Percentiles rank a stretch among this genome's conserved stretches.
Conservation (phyloP, 805 yeast species). For the Candida sonorensis region DNA sequence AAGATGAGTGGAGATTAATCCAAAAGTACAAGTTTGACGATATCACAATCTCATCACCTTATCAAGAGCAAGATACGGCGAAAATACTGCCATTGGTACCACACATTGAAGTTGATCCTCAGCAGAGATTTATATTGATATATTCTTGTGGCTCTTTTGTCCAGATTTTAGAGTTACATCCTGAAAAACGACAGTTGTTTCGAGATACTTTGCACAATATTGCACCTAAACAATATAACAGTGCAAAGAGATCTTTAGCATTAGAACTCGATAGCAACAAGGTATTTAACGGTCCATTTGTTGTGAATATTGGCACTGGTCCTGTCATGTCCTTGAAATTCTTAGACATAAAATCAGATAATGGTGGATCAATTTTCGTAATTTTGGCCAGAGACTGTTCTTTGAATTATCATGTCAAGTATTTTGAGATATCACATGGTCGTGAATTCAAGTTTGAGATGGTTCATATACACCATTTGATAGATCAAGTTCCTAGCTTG, state of each 20-base stretch:
- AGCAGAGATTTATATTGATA: slow-evolving; percentile 13
- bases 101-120: slow-evolving; percentile 14
- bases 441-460: too few relatives aligned
- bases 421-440: too few relatives aligned
- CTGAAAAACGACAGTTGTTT: slow-evolving; percentile 14
- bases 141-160: slow-evolving; percentile 15
- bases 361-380: slow-evolving; percentile 11
- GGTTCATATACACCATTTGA: too few relatives aligned
- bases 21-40: slow-evolving; percentile 1
- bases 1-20: too few relatives aligned
- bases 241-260: slow-evolving; percentile 7
- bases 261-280: slow-evolving; percentile 5
- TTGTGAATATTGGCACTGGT: slow-evolving; percentile 10
- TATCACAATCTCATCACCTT: background rate
- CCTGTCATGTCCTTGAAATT: slow-evolving; percentile 10
- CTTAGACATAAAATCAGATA: slow-evolving; percentile 1
- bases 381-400: slow-evolving; percentile 11
- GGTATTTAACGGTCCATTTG: slow-evolving; percentile 14
- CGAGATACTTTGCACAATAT: slow-evolving; percentile 9
- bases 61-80: too few relatives aligned
- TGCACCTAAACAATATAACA: slow-evolving; percentile 8
- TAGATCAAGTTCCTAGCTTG: too few relatives aligned
- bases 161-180: slow-evolving; percentile 14
- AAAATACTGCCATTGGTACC: slow-evolving; percentile 12
- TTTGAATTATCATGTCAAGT: slow-evolving; percentile 13